phyloP scores from a whole-genome alignment of 176 grass and related monocot genomes.

The Guadua angustifolia region DNA sequence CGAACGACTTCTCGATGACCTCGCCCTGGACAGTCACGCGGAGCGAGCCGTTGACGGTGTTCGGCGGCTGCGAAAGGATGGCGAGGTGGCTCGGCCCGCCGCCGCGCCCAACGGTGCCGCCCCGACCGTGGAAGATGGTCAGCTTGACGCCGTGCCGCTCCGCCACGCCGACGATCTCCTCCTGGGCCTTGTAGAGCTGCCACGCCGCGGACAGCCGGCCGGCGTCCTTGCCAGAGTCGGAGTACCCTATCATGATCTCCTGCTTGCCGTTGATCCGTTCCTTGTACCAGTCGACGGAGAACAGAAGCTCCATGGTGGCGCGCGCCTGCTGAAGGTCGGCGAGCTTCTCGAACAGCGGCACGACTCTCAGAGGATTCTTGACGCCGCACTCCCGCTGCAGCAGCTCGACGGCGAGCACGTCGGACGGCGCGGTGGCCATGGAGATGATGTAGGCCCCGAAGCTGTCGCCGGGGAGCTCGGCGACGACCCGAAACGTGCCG shows the following conservation, averaged over 20 bases:
- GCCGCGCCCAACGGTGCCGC: conserved; percentile 65
- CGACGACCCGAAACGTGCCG: conserved; percentile 68
- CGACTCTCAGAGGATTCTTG: conserved; percentile 63
- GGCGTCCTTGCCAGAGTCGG: conserved; percentile 83
- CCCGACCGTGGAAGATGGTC: conserved; percentile 77
- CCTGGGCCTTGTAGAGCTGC: conserved; percentile 73
- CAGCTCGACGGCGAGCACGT: conserved; percentile 81
- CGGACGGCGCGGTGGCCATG: conserved; percentile 70
- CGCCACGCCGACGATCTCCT: conserved; percentile 72
- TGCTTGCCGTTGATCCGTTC: conserved; percentile 67
- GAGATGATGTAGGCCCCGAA: conserved; percentile 84
- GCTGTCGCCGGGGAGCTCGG: conserved; percentile 68
- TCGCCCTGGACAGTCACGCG: conserved; percentile 76
- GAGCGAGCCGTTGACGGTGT: conserved; percentile 70
- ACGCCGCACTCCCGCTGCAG: conserved; percentile 65
- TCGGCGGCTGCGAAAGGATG: conserved; percentile 77
- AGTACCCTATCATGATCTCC: conserved; percentile 92
- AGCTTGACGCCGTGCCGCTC: conserved; percentile 64
- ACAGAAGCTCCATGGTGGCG: conserved; percentile 61
- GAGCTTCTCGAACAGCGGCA: conserved; percentile 75
- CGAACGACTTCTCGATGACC: conserved; percentile 77
- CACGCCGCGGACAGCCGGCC: conserved; percentile 72
- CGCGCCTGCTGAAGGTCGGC: conserved; percentile 64
- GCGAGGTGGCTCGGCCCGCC: conserved; percentile 81
- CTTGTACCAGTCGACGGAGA: conserved; percentile 76